Conservation (phyloP, 495 filamentous ascomycete genomes). For the Daldinia childiae region DNA sequence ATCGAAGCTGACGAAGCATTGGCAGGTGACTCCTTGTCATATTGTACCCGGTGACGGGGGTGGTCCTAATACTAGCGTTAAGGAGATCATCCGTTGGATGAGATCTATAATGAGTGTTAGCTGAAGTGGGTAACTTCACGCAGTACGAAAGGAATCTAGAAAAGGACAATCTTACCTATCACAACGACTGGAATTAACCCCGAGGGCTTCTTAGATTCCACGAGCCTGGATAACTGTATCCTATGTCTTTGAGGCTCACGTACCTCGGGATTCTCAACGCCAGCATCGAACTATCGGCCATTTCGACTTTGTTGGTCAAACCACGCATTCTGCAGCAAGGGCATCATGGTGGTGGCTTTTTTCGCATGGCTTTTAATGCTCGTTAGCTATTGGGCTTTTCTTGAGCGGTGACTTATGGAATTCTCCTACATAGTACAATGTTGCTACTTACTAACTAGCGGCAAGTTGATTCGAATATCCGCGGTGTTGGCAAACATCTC, state of each 20-base stretch:
- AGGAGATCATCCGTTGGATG: not conserved
- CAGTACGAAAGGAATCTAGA: not conserved
- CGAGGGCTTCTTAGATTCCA: not conserved
- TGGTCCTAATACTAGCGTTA: conserved; percentile 1
- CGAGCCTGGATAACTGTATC: not conserved
- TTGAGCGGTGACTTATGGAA: conserved; percentile 6
- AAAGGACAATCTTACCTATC: not conserved
- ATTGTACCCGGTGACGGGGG: conserved; percentile 8
- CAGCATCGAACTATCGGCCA: conserved; percentile 2
- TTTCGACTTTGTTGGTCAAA: conserved; percentile 26
- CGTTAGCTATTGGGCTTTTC: conserved; percentile 11
- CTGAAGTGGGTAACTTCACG: not conserved
- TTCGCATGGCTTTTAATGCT: conserved; percentile 11
- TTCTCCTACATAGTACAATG: conserved; percentile 11
- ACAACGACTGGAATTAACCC: not conserved
- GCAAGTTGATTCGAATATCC: not conserved
- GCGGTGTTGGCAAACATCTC: conserved; percentile 21
- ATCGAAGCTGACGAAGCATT: conserved; percentile 8
- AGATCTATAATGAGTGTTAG: not conserved
- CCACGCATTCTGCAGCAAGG: conserved; percentile 29
- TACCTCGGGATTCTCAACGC: not conserved
- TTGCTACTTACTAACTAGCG: conserved; percentile 18
- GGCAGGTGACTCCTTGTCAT: conserved; percentile 1
- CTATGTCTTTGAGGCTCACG: not conserved
- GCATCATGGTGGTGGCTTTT: conserved; percentile 19